These are phyloP conservation scores for Rhipidocladum racemiflorum DNA, from an alignment of 176 grass and related monocot genomes.

Conservation along the genomic window DNA sequence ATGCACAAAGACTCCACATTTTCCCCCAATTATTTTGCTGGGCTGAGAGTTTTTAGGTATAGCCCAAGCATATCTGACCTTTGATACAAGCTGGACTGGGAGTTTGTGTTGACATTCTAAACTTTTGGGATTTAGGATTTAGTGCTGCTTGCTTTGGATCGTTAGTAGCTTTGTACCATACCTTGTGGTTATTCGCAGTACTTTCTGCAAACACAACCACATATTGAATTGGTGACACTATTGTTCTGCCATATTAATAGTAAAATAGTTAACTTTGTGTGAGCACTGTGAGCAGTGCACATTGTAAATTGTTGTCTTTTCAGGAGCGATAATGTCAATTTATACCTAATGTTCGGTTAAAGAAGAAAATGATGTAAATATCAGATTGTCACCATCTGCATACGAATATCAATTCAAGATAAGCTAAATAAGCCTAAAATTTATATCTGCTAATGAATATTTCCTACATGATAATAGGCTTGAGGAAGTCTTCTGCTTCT, in stretches of 20 bases:
- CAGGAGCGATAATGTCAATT: neutral
- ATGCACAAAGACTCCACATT: neutral
- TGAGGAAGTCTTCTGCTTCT: neutral
- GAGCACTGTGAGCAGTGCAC: neutral
- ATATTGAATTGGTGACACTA: neutral
- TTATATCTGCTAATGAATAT: constrained; percentile 9
- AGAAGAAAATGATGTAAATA: neutral
- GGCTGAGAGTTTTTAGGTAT: too few relatives aligned
- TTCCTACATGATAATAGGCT: neutral
- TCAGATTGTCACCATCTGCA: constrained; percentile 9
- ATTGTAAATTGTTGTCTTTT: neutral
- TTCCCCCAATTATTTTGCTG: too few relatives aligned
- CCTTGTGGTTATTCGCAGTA: neutral
- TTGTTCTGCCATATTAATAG: neutral
- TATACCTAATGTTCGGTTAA: neutral
- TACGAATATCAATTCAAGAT: neutral
- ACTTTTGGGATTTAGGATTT: neutral
- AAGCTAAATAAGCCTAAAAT: neutral
- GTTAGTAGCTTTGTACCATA: neutral
- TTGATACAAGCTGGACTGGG: too few relatives aligned
- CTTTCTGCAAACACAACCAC: neutral
- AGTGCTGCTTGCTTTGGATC: neutral
- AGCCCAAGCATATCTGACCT: too few relatives aligned
- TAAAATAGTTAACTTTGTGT: neutral
- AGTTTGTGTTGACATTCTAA: constrained; percentile 14